Base-by-base conservation (phyloP, 1,284 basidiomycete species). In the Inonotus hispidus region DNA sequence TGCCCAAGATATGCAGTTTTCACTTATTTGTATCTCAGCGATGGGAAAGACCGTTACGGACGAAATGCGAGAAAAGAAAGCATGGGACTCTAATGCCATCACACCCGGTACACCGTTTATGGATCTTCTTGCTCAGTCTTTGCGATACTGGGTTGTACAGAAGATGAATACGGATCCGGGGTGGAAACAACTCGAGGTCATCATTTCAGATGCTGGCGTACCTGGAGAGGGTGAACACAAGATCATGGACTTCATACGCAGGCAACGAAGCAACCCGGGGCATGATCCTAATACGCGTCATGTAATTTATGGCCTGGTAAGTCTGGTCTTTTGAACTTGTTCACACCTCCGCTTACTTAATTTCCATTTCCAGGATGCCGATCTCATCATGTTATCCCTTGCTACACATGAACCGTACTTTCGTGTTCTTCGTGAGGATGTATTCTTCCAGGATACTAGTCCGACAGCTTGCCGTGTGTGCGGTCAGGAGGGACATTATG, bases 141-240 rank as follows among this genome's bases (percentile, higher is more conserved):
- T 99, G 62, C 85, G 95, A 58, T 99, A 98, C 73, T 99, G 97
- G 97, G 92, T 98, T 1, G 92, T 91, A 0, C 83, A 92, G 68
- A 99, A 99, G 77, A 85, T 98, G 74, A 98, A 97, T 69, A 86
- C 85, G 0, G 96, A 99, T 73, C 88, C 93, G 0, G 95, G 94
- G 54, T 99, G 97, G 97, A 95, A 93, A 72, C 82, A 94, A 90
- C 81, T 98, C 45, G 87, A 98, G 79, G 92, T 99, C 65, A 88
- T 99, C 66, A 93, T 99, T 64, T 99, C 97, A 1, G 97, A 99
- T 68, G 93, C 96, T 1, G 90, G 91, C 60, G 97, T 99, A 10
- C 96, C 96, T 1, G 96, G 96, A 66, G 97, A 99, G 75, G 97
- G 97, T 71, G 97, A 99, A 74, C 97, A 99, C 77, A 99, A 99